phyloP scores from a whole-genome alignment of 1,139 yeast species.

The Nakaseomyces bracarensis region DNA sequence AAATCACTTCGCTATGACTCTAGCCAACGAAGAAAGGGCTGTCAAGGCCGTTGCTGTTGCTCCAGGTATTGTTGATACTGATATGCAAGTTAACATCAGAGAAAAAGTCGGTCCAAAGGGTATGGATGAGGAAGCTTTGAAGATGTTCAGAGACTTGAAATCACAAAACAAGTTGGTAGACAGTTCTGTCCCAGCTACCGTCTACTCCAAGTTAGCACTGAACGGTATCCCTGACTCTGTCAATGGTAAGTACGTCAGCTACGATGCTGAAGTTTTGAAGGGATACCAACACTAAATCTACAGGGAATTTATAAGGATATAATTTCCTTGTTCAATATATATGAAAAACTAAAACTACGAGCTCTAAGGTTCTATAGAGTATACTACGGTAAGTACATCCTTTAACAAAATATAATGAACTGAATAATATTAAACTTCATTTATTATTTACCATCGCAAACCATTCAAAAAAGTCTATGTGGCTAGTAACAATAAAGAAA shows the following conservation, averaged over 20 bases:
- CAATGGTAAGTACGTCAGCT: conserved; percentile 60
- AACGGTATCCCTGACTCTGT: conserved; percentile 46
- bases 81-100: conserved; percentile 75
- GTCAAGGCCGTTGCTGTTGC: conserved; percentile 64
- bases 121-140: conserved; percentile 51
- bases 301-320: too few species aligned
- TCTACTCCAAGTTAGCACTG: conserved; percentile 57
- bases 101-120: conserved; percentile 41
- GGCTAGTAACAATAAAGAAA: too few species aligned
- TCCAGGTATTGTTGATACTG: conserved; percentile 89
- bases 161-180: conserved; percentile 45
- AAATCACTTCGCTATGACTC: conserved; percentile 59
- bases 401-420: too few species aligned
- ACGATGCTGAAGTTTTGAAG: conserved; percentile 39
- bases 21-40: conserved; percentile 58
- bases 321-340: too few species aligned
- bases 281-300: conserved; percentile 10
- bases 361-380: too few species aligned
- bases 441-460: too few species aligned
- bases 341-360: too few species aligned
- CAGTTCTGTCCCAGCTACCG: conserved; percentile 63
- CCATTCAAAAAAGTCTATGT: too few species aligned
- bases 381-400: too few species aligned
- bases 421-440: too few species aligned
- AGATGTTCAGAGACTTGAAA: conserved; percentile 55